Evolutionary conservation across 176 grass and related monocot species (phyloP).

Genomic region (Bonia amplexicaulis): DNA sequence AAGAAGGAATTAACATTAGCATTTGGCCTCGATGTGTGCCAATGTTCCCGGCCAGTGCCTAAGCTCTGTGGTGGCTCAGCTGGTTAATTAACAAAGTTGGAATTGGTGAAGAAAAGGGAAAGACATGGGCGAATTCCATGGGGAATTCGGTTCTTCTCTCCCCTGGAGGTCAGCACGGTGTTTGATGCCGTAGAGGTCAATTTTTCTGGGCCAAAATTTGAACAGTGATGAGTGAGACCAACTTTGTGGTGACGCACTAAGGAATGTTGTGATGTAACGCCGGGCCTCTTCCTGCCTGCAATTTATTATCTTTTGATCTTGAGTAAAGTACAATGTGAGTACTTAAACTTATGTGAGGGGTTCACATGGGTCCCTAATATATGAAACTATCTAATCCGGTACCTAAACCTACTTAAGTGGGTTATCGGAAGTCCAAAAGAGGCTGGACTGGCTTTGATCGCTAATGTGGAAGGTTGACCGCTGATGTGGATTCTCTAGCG

Average conservation of each 20-base stretch:
- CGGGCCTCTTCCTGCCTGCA: not conserved
- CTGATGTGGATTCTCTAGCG: no score
- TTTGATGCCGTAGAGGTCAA: conserved; percentile 8
- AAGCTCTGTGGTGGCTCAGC: not conserved
- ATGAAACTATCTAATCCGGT: no score
- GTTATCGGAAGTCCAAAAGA: no score
- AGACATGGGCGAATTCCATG: not conserved
- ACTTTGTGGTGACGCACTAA: conserved; percentile 19
- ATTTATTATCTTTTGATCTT: not conserved
- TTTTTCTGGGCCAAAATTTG: not conserved
- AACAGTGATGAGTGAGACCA: conserved; percentile 14
- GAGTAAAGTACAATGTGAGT: no score
- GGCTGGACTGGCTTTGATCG: no score
- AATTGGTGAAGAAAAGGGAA: not conserved
- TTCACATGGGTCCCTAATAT: no score
- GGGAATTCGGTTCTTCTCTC: conserved; percentile 34
- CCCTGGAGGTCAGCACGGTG: not conserved
- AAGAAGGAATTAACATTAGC: no score
- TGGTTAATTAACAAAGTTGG: not conserved
- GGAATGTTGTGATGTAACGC: not conserved
- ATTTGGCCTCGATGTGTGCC: not conserved
- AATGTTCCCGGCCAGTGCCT: not conserved
- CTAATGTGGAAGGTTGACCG: no score
- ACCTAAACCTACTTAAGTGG: no score
- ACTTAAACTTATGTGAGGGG: no score